Evolutionary conservation across 2,329 filamentous ascomycete species (phyloP).

Genomic region (Pseudogymnoascus sp.): DNA sequence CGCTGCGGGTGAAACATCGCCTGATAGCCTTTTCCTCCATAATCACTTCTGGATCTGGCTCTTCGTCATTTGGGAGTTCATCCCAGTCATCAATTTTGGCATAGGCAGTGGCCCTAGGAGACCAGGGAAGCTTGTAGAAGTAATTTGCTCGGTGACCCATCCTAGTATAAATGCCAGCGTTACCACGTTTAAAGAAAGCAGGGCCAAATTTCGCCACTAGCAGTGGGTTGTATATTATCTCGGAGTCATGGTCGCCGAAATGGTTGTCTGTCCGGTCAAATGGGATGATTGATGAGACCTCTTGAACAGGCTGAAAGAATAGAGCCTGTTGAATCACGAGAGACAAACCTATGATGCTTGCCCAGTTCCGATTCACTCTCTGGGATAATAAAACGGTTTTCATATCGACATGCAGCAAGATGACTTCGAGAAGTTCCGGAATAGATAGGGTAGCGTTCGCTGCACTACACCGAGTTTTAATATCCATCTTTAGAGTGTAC

Average conservation of each 20-base stretch:
- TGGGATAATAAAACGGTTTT: background rate
- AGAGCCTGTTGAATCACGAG: background rate
- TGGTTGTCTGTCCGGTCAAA: background rate
- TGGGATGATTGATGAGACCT: background rate
- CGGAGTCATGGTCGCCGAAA: background rate
- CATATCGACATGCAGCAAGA: background rate
- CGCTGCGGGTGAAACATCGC: background rate
- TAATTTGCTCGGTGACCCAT: background rate
- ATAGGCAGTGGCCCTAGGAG: background rate
- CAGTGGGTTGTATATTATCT: constrained; percentile 3
- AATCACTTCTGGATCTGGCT: background rate
- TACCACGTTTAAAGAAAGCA: background rate
- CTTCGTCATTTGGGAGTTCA: background rate
- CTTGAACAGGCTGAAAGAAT: background rate
- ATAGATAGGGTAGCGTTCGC: background rate
- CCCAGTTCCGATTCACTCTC: background rate
- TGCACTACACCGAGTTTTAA: background rate
- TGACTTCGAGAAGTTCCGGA: background rate
- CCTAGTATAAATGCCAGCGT: background rate
- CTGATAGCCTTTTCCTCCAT: background rate
- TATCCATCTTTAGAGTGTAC: background rate
- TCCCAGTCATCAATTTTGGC: background rate
- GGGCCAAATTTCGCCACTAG: constrained; percentile 3
- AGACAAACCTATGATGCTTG: background rate
- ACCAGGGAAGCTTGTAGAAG: background rate